Conservation (phyloP, 306 rosid genomes). For the Carpinus fangiana region DNA sequence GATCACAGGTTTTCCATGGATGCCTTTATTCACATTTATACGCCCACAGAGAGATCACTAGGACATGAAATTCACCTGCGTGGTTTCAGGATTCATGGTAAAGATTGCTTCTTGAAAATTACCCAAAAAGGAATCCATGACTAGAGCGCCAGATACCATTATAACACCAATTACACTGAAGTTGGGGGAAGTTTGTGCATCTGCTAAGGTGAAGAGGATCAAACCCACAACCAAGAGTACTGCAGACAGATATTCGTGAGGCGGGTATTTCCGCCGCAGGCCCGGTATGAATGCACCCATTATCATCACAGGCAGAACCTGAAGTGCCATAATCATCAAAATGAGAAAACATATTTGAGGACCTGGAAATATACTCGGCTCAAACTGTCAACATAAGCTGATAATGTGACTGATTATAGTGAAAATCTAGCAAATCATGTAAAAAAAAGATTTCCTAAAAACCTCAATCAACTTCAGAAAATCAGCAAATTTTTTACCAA, state of each 20-base stretch:
- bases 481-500: too few species aligned
- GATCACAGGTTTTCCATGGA: constrained; percentile 29
- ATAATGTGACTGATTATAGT: background rate
- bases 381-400: background rate
- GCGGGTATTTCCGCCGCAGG: constrained; percentile 79
- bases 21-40: constrained; percentile 12
- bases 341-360: constrained; percentile 1
- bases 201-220: constrained; percentile 96
- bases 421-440: too few species aligned
- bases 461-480: too few species aligned
- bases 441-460: too few species aligned
- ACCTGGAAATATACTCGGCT: background rate
- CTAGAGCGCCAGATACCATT: constrained; percentile 88
- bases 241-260: constrained; percentile 85
- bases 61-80: constrained; percentile 61
- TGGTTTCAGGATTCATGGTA: constrained; percentile 92
- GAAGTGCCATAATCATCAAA: constrained; percentile 24
- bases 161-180: constrained; percentile 84
- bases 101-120: constrained; percentile 98
- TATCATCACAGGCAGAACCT: constrained; percentile 98
- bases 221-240: constrained; percentile 85
- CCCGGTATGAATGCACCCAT: constrained; percentile 99
- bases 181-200: constrained; percentile 91
- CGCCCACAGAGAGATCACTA: background rate
- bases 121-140: constrained; percentile 94